Percentiles rank a stretch among this genome's conserved stretches.
phyloP scores from a whole-genome alignment of 2,329 filamentous ascomycete genomes.

The Colletotrichum magnum region DNA sequence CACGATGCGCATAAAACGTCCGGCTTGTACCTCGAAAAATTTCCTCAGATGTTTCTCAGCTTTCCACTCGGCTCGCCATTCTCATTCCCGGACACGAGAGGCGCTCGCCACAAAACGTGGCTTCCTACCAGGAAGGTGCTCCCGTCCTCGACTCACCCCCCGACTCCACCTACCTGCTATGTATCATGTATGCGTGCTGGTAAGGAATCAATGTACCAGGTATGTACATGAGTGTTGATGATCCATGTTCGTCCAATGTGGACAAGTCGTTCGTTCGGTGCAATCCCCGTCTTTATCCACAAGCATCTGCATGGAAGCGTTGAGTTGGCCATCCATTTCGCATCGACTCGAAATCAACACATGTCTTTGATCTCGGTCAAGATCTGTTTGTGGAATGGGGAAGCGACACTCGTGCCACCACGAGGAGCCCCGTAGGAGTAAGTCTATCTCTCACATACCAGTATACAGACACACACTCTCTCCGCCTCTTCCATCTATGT shows the following conservation, averaged over 20 bases:
- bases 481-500: neutral
- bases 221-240: slow-evolving; percentile 8
- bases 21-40: slow-evolving; percentile 4
- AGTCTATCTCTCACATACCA: slow-evolving; percentile 2
- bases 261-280: slow-evolving; percentile 7
- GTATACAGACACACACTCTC: neutral
- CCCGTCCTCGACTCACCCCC: slow-evolving; percentile 21
- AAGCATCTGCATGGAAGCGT: slow-evolving; percentile 30
- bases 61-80: neutral
- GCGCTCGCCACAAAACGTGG: slow-evolving; percentile 38
- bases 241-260: slow-evolving; percentile 35
- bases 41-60: neutral
- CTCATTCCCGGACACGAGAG: neutral
- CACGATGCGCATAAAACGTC: slow-evolving; percentile 12
- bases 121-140: slow-evolving; percentile 14
- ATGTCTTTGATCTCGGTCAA: slow-evolving; percentile 26
- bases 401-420: slow-evolving; percentile 20
- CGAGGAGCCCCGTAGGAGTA: slow-evolving; percentile 10
- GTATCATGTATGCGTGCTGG: neutral
- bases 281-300: slow-evolving; percentile 25
- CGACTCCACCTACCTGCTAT: slow-evolving; percentile 13
- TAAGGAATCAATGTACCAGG: neutral
- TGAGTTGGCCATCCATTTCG: neutral
- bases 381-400: slow-evolving; percentile 9
- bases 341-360: slow-evolving; percentile 9